Evolutionary conservation across 2,329 filamentous ascomycete genomes (phyloP).

Genomic region (Penicillium sp.): DNA sequence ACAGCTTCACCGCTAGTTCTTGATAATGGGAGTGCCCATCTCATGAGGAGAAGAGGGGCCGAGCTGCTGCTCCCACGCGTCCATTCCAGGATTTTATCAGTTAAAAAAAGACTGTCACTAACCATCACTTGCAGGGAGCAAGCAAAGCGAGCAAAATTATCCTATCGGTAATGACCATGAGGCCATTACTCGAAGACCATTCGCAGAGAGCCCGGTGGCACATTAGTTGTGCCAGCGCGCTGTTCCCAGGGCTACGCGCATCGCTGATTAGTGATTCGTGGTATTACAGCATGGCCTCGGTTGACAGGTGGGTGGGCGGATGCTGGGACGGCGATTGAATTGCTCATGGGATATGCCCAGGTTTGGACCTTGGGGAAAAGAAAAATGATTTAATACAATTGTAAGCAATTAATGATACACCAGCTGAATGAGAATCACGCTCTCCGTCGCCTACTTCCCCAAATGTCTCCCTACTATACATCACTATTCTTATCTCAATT

Average conservation of each 20-base stretch:
- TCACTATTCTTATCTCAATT: not conserved
- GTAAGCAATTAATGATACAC: not conserved
- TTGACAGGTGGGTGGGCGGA: not conserved
- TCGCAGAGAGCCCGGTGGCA: not conserved
- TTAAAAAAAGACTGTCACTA: not conserved
- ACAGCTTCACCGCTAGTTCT: conserved; percentile 21
- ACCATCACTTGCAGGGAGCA: not conserved
- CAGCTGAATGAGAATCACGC: no score
- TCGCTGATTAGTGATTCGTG: not conserved
- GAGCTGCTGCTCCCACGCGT: not conserved
- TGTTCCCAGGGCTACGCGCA: conserved; percentile 1
- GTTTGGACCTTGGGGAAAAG: not conserved
- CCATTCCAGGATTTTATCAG: not conserved
- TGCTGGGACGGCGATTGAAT: not conserved
- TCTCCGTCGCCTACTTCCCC: no score
- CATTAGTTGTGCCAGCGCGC: not conserved
- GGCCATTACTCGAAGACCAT: not conserved
- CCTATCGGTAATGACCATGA: not conserved
- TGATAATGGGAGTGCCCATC: not conserved
- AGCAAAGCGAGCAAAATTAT: not conserved
- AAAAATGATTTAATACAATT: not conserved
- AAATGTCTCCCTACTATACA: not conserved
- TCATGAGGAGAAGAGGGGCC: not conserved
- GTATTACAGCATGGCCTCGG: not conserved
- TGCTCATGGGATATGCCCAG: not conserved